phyloP scores from a whole-genome alignment of 164 flowering plant genomes.

The grape (Vitis vinifera) region ASM3070453v1 NC_081818.1:2524501-2525000 shows the following conservation, averaged over 20 bases:
- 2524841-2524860: constrained; percentile 36
- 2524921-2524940: constrained; percentile 23
- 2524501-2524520: constrained; percentile 7
- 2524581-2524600: constrained; percentile 13
- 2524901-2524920: constrained; percentile 28
- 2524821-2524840: constrained; percentile 17
- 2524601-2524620: constrained; percentile 1
- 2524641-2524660: constrained; percentile 9
- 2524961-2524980: constrained; percentile 1
- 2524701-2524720: constrained; percentile 26
- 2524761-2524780: constrained; percentile 19
- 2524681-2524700: constrained; percentile 22
- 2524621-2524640: constrained; percentile 6
- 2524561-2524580: constrained; percentile 26
- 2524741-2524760: constrained; percentile 11
- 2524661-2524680: constrained; percentile 22
- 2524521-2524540: not conserved
- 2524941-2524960: constrained; percentile 25
- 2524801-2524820: constrained; percentile 4
- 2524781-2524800: constrained; percentile 20
- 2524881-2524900: constrained; percentile 30
- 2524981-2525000: constrained; percentile 12
- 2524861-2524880: constrained; percentile 33
- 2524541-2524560: constrained; percentile 21
- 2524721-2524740: constrained; percentile 18